Conservation (phyloP, 495 filamentous ascomycete genomes). For the Trichoderma asperelloides region DNA sequence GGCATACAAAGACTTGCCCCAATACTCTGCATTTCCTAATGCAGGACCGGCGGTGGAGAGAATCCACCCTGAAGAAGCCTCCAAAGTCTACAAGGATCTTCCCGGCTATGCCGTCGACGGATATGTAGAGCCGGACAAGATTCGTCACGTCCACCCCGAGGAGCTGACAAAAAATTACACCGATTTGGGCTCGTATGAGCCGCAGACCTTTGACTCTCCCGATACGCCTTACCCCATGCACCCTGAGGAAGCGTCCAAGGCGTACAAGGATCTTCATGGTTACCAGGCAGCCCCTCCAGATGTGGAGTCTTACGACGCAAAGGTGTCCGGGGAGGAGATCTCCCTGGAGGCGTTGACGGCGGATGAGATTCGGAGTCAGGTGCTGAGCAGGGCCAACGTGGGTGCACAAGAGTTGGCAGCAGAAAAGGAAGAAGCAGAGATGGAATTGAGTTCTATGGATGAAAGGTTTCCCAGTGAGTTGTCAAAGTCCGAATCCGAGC, state of each 20-base stretch:
- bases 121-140: constrained; percentile 17
- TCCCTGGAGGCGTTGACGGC: constrained; percentile 22
- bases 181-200: constrained; percentile 27
- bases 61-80: constrained; percentile 7
- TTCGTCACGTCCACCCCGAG: constrained; percentile 7
- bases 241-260: not conserved
- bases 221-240: constrained; percentile 12
- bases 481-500: constrained; percentile 25
- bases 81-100: constrained; percentile 12
- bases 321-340: not conserved
- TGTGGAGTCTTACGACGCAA: constrained; percentile 6
- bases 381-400: constrained; percentile 11
- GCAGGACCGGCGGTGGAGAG: not conserved
- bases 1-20: constrained; percentile 18
- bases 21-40: constrained; percentile 14
- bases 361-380: constrained; percentile 16
- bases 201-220: constrained; percentile 22
- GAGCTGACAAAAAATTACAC: constrained; percentile 18
- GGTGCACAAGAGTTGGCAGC: constrained; percentile 17
- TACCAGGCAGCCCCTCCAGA: constrained; percentile 8
- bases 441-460: constrained; percentile 12
- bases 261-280: constrained; percentile 12
- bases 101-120: constrained; percentile 9
- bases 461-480: constrained; percentile 10
- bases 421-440: constrained; percentile 19